Evolutionary conservation across 106 monocot genomes (phyloP).

Genomic region (Ottelia alismoides): DNA sequence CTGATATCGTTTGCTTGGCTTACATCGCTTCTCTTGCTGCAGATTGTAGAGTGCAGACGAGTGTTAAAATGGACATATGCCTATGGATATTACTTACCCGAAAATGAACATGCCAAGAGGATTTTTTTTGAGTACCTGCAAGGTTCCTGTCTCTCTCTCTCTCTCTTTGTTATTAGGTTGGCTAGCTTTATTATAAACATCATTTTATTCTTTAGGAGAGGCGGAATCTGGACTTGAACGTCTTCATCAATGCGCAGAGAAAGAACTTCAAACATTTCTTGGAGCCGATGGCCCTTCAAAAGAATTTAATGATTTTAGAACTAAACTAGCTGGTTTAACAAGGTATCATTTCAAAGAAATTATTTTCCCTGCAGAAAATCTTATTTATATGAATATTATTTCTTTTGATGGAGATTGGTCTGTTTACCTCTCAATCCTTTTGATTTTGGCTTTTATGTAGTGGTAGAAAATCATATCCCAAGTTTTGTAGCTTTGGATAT

Average conservation of each 20-base stretch:
- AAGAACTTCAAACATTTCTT: conserved; percentile 60
- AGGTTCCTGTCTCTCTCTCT: no score
- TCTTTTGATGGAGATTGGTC: no score
- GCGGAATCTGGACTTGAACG: conserved; percentile 86
- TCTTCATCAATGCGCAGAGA: conserved; percentile 92
- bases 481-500: no score
- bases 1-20: not conserved
- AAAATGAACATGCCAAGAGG: conserved; percentile 82
- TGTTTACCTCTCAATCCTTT: no score
- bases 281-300: conserved; percentile 45
- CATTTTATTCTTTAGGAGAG: conserved; percentile 75
- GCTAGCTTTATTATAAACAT: no score
- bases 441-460: no score
- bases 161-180: no score
- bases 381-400: no score
- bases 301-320: conserved; percentile 83
- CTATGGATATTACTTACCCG: conserved; percentile 95
- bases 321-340: conserved; percentile 81
- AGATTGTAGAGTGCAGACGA: conserved; percentile 96
- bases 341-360: no score
- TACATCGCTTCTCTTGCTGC: conserved; percentile 2
- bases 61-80: conserved; percentile 99
- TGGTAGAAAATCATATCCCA: no score
- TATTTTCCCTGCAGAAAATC: no score
- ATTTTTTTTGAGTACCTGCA: conserved; percentile 97